phyloP scores from a whole-genome alignment of 306 rosid genomes.

The Carpinus viminea region DNA sequence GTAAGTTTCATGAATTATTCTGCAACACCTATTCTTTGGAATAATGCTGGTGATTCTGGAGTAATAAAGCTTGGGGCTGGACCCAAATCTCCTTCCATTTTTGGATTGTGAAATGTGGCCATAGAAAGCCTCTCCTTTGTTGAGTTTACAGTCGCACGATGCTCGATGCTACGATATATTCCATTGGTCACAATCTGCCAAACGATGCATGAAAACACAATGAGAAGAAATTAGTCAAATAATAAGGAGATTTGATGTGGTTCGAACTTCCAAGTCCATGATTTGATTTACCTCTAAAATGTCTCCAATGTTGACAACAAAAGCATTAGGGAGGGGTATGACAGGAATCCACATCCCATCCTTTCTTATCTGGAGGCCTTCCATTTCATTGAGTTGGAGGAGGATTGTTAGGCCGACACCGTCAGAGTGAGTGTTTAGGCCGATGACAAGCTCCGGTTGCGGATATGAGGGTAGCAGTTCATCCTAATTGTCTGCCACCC shows the following conservation, averaged over 20 bases:
- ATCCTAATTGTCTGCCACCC: slow-evolving; percentile 31
- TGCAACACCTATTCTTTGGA: slow-evolving; percentile 22
- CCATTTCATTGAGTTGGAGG: too few species aligned
- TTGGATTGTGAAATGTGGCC: slow-evolving; percentile 32
- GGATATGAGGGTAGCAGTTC: slow-evolving; percentile 46
- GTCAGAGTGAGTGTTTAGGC: too few species aligned
- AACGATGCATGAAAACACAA: not conserved
- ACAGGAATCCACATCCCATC: slow-evolving; percentile 40
- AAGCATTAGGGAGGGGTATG: slow-evolving; percentile 33
- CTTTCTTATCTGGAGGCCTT: slow-evolving; percentile 24
- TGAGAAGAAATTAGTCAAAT: too few species aligned
- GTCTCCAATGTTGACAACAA: slow-evolving; percentile 19
- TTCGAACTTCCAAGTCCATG: too few species aligned
- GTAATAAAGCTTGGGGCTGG: slow-evolving; percentile 33
- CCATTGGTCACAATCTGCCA: slow-evolving; percentile 35
- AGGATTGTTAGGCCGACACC: too few species aligned
- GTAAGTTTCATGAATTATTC: not conserved
- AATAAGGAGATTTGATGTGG: too few species aligned
- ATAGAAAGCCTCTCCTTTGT: slow-evolving; percentile 36
- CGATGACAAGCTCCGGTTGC: too few species aligned
- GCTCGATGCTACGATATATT: slow-evolving; percentile 32
- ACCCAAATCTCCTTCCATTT: slow-evolving; percentile 28
- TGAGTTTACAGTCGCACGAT: slow-evolving; percentile 28
- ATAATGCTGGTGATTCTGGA: slow-evolving; percentile 28
- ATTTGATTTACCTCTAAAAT: too few species aligned